Base-by-base conservation (phyloP, 371 early-diverging fungal genomes). In the Racocetra persica region DNA sequence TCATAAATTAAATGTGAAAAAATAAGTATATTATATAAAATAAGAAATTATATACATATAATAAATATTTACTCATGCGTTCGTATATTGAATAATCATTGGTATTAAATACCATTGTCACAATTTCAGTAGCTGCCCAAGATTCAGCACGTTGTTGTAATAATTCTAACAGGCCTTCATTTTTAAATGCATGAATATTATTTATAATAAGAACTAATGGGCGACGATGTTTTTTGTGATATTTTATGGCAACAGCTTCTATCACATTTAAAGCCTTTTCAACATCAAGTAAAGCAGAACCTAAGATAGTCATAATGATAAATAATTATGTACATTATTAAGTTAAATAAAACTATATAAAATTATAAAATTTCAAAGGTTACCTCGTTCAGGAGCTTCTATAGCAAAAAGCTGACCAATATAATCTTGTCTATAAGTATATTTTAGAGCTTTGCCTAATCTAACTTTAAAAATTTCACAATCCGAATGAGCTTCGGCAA, bases 341-440 rank as follows among this genome's bases (percentile, higher is more conserved):
- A n/a, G n/a, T n/a, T n/a, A n/a, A n/a, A n/a, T n/a, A n/a, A n/a
- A n/a, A 16, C 11, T 51, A 51, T 51, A 45, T 70, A 1, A 67
- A 67, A 32, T 4, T 20, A 75, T 20, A 60, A 75, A 59, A 26
- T 49, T 16, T 60, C 26, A 55, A 36, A 22, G 0, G 10, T 54
- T 55, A 67, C 79, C 79, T 70, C 79, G 69, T 71, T 79, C 79
- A 14, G 79, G 79, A 8, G 79, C 79, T 63, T 79, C 79, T 57
- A 70, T 67, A 5, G 79, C 79, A 79, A 79, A 79, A 20, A 79
- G 38, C 16, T 66, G 66, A 57, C 79, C 79, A 70, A 79, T 71
- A 59, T 79, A 79, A 41, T 79, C 79, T 49, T 79, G 71, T 24
- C 79, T 67, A 79, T 70, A 79, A 55, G 60, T 70, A 79, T 79